Conservation (phyloP, 202 grass and related monocot genomes). For the Bolboschoenoplectus hybrid region DNA sequence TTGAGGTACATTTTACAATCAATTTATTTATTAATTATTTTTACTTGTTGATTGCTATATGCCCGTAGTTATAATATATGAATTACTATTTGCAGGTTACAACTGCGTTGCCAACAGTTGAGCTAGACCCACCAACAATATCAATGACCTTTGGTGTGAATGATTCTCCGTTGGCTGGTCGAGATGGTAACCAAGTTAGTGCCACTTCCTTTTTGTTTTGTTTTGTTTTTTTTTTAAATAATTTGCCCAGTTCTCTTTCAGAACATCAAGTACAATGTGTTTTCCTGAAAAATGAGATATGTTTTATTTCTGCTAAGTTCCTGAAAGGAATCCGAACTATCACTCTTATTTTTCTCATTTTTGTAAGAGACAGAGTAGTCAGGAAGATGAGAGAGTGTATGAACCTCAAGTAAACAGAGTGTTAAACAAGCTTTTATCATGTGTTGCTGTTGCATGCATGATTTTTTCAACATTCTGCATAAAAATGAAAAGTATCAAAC, state of each 20-base stretch:
- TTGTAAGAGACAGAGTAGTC: not conserved
- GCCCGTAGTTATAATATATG: constrained; percentile 17
- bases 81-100: constrained; percentile 63
- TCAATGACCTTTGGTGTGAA: constrained; percentile 99
- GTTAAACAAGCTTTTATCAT: not conserved
- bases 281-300: not conserved
- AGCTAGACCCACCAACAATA: constrained; percentile 97
- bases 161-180: constrained; percentile 87
- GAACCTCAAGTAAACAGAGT: not conserved
- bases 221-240: not conserved
- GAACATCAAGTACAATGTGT: not conserved
- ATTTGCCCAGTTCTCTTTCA: not conserved
- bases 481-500: not conserved
- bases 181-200: constrained; percentile 94
- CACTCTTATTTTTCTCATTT: constrained; percentile 2
- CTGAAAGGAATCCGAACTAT: not conserved
- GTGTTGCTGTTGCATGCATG: not conserved
- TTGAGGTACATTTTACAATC: constrained; percentile 58
- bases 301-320: not conserved
- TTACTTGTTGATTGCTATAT: constrained; percentile 33
- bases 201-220: not conserved
- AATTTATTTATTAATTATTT: constrained; percentile 32
- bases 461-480: not conserved
- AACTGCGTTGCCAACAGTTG: constrained; percentile 85
- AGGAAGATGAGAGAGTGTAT: not conserved